Evolutionary conservation across 2,329 filamentous ascomycete species (phyloP), one percentile per base, ranked within the genome.

Genomic region (Ophiostoma himal-ulmi): DNA sequence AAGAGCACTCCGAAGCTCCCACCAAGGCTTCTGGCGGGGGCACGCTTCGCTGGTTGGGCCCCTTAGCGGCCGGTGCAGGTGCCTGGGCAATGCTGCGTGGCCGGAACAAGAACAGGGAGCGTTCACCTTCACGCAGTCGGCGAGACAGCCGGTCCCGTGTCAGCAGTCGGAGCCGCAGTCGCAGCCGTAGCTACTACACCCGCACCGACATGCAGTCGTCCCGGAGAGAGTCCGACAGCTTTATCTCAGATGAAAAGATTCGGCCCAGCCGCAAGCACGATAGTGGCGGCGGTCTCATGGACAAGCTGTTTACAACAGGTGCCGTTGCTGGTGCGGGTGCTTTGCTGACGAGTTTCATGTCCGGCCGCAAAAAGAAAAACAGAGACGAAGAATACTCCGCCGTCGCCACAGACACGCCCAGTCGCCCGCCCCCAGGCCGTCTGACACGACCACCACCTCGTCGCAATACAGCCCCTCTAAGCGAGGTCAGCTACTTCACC

Each of bases 191-290:
- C 66, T 69, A 69, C 69, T 71, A 68, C 66, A 65, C 69, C 37
- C 80, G 77, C 6, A 81, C 83, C 0, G 84, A 87, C 71, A 83
- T 85, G 1, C 75, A 86, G 11, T 79, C 85, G 0, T 88, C 86
- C 0, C 81, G 84, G 60, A 80, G 81, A 41, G 82, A 78, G 3
- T 89, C 86, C 0, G 83, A 82, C 5, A 90, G 87, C 68, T 89
- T 88, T 73, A 79, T 82, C 26, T 81, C 85, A 44, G 85, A 90
- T 54, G 89, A 93, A 74, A 92, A 93, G 77, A 85, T 85, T 71
- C 85, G 85, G 0, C 84, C 88, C n/a, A 80, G 80, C 34, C 82
- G 78, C 48, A 73, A 75, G 70, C 77, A 75, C 78, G 76, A 71
- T 34, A 37, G 57, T 52, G 81, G 82, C 4, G 84, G 85, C 22